Conservation (phyloP, 2,329 filamentous ascomycete genomes). For the Aspergillus sp. region DNA sequence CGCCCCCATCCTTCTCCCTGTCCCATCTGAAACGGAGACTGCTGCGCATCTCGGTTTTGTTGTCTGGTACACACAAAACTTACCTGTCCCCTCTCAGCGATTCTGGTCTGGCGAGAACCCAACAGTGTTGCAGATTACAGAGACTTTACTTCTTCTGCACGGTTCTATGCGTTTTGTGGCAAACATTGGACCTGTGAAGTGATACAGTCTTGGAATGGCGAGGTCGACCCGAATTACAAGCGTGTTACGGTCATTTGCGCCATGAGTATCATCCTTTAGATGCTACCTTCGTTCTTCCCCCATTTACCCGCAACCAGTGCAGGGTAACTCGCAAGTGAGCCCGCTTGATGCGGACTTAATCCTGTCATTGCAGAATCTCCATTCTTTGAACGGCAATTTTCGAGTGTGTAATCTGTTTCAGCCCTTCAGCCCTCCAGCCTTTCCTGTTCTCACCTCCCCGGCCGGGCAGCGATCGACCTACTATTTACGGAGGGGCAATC, state of each 20-base stretch:
- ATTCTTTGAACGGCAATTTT: slow-evolving; percentile 7
- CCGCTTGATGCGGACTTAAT: slow-evolving; percentile 19
- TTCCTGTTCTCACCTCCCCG: neutral
- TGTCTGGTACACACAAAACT: slow-evolving; percentile 7
- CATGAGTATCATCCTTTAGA: slow-evolving; percentile 30
- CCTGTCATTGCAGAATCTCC: slow-evolving; percentile 13
- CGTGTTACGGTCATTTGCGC: slow-evolving; percentile 30
- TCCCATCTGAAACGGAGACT: slow-evolving; percentile 5
- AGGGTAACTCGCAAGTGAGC: slow-evolving; percentile 21
- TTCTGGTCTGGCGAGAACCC: slow-evolving; percentile 9
- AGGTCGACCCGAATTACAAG: slow-evolving; percentile 26
- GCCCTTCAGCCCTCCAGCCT: neutral
- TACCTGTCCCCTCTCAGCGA: neutral
- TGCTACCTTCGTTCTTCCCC: slow-evolving; percentile 15
- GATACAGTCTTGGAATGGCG: slow-evolving; percentile 27
- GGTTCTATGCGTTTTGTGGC: slow-evolving; percentile 24
- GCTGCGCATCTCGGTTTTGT: slow-evolving; percentile 10
- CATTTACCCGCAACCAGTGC: slow-evolving; percentile 17
- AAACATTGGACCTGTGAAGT: slow-evolving; percentile 29
- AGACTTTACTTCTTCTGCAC: slow-evolving; percentile 5
- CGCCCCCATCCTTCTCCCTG: slow-evolving; percentile 8
- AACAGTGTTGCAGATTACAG: slow-evolving; percentile 8
- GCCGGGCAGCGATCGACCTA: neutral
- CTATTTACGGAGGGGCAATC: neutral
- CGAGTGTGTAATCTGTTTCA: neutral